phyloP scores from a whole-genome alignment of 2,329 filamentous ascomycete species.

The Hawksworthiomyces lignivorus region DNA sequence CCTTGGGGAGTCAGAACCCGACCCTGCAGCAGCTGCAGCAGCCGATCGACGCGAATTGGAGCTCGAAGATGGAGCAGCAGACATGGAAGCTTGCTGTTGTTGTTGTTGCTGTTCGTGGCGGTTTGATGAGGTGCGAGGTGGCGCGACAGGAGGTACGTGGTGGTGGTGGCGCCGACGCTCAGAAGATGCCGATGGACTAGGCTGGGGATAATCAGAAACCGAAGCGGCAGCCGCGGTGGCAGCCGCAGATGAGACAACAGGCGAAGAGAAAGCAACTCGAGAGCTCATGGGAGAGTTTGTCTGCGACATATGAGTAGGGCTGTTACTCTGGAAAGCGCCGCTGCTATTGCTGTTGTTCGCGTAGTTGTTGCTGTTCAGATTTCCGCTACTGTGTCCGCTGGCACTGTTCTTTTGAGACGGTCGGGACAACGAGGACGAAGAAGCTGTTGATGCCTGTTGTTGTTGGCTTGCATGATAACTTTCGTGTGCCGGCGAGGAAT shows the following conservation, averaged over 20 bases:
- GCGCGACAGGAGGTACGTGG: conserved; percentile 63
- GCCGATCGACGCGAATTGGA: conserved; percentile 34
- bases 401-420: conserved; percentile 47
- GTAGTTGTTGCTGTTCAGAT: conserved; percentile 4
- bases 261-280: conserved; percentile 36
- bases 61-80: not conserved
- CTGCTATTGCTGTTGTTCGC: conserved; percentile 30
- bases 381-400: conserved; percentile 29
- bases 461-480: conserved; percentile 46
- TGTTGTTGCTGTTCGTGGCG: conserved; percentile 31
- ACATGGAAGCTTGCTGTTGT: conserved; percentile 17
- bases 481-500: conserved; percentile 46
- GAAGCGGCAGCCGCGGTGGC: conserved; percentile 19
- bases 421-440: conserved; percentile 44
- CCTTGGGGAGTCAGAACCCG: conserved; percentile 10
- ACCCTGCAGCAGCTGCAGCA: not conserved
- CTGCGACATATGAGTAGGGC: conserved; percentile 17
- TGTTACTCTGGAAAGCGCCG: conserved; percentile 26
- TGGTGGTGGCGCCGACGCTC: conserved; percentile 43
- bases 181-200: conserved; percentile 28
- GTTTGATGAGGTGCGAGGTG: conserved; percentile 74
- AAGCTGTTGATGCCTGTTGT: conserved; percentile 27
- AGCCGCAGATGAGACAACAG: conserved; percentile 28
- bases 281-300: conserved; percentile 39
- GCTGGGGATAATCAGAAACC: conserved; percentile 29